Percentiles rank a stretch among this genome's conserved stretches.
Evolutionary conservation across 2,329 filamentous ascomycete genomes (phyloP).

Genomic region (Colletotrichum sublineola): DNA sequence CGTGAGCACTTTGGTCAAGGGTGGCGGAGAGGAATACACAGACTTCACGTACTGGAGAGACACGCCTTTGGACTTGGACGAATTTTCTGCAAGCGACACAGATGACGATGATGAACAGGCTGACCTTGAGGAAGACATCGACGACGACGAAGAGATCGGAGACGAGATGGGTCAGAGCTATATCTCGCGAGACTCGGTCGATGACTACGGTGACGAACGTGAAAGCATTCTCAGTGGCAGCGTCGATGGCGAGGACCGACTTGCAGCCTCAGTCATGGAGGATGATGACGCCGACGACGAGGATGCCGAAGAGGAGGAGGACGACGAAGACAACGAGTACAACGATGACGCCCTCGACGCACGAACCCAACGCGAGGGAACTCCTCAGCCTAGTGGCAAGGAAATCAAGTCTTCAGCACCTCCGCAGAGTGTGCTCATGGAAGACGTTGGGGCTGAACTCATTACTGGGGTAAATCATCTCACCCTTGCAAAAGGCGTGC

Average conservation of each 20-base stretch:
- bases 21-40: conserved; percentile 93
- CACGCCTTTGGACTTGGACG: conserved; percentile 83
- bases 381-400: conserved; percentile 37
- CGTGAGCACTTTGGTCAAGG: conserved; percentile 85
- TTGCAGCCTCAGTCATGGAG: conserved; percentile 57
- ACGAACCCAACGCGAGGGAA: conserved; percentile 36
- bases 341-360: conserved; percentile 57
- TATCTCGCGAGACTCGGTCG: conserved; percentile 64
- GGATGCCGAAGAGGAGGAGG: conserved; percentile 51
- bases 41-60: conserved; percentile 98
- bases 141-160: conserved; percentile 58
- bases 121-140: conserved; percentile 65
- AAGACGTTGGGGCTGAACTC: conserved; percentile 67
- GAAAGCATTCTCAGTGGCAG: conserved; percentile 60
- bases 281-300: conserved; percentile 52
- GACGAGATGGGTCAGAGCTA: conserved; percentile 68
- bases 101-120: conserved; percentile 65
- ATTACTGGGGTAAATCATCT: conserved; percentile 72
- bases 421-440: conserved; percentile 48
- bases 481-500: conserved; percentile 57
- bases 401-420: conserved; percentile 39
- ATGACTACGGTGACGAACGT: conserved; percentile 59
- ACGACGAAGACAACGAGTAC: conserved; percentile 47
- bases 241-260: conserved; percentile 58
- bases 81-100: conserved; percentile 88